Evolutionary conservation across 208 protist genomes (phyloP), one percentile per base, ranked within the genome.

Genomic region (Blechomonas ayalai): DNA sequence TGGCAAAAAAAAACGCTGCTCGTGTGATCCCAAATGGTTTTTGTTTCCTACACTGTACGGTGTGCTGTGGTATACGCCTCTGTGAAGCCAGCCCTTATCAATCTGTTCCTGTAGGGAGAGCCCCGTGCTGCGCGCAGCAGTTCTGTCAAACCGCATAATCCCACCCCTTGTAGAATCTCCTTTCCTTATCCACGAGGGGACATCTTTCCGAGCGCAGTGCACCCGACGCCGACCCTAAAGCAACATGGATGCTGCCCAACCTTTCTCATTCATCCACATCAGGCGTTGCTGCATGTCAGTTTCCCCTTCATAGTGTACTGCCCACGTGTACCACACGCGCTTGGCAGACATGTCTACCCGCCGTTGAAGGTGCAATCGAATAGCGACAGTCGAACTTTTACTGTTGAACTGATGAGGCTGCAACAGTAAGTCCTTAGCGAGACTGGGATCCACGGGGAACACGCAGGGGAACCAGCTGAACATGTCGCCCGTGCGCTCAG

Each of bases 381-480:
- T 24, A 9, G 34, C 10, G 10, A 69, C 52, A 7, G 38, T 35
- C 12, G 36, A 20, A 22, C 27, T 40, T 18, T 37, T 61, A 23
- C 54, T 47, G 50, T 56, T 56, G 12, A n/a, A n/a, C n/a, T n/a
- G n/a, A n/a, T n/a, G n/a, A 10, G 13, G 10, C 12, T 35, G 31
- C 31, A 35, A 13, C 31, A 35, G 31, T n/a, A 13, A 35, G 31
- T 35, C 31, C n/a, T n/a, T n/a, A n/a, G n/a, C 12, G 31, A 35
- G 31, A 10, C n/a, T n/a, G n/a, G 78, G 77, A n/a, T 73, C 69
- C 1, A 88, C 28, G 0, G 79, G 43, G 43, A 93, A 75, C 19
- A 80, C 39, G 60, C 67, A 82, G 0, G 86, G 86, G 55, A 94
- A 94, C 82, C 86, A 94, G 58, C 86, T 94, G 62, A 78, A 90